Percentiles rank a stretch among this genome's conserved stretches.
Conservation (phyloP, 2,329 filamentous ascomycete genomes). For the Fusarium proliferatum region DNA sequence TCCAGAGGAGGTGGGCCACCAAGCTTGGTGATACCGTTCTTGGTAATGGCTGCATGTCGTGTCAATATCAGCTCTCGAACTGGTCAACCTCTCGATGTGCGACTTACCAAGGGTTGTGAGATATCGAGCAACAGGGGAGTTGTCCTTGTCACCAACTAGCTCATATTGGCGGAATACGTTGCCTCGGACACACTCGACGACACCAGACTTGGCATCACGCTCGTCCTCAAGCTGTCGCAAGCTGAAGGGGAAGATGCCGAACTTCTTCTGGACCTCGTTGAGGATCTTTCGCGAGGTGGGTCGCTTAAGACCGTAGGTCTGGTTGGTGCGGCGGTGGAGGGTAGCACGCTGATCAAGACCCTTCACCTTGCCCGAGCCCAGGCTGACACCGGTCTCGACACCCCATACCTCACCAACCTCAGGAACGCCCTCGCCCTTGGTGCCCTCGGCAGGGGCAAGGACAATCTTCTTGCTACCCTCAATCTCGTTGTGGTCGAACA, state of each 20-base stretch:
- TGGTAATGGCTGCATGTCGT: conserved; percentile 80
- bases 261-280: conserved; percentile 96
- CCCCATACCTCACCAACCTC: conserved; percentile 97
- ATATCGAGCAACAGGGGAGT: conserved; percentile 82
- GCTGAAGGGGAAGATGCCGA: conserved; percentile 97
- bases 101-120: conserved; percentile 92
- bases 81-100: neutral
- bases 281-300: conserved; percentile 92
- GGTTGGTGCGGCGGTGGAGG: conserved; percentile 90
- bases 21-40: conserved; percentile 93
- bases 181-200: conserved; percentile 94
- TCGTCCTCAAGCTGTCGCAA: conserved; percentile 97
- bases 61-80: conserved; percentile 14
- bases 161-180: conserved; percentile 97
- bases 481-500: conserved; percentile 97
- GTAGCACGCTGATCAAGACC: conserved; percentile 87
- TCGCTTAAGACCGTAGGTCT: conserved; percentile 93
- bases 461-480: conserved; percentile 99
- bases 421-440: conserved; percentile 89
- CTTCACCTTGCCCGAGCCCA: conserved; percentile 96
- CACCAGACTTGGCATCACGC: conserved; percentile 92
- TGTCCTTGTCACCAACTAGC: conserved; percentile 93
- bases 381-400: conserved; percentile 92
- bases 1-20: conserved; percentile 81
- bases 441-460: conserved; percentile 83